These are phyloP conservation scores for Blastocystis hominis DNA, from an alignment of 352 stramenopile species.

Conservation along the genomic window DNA sequence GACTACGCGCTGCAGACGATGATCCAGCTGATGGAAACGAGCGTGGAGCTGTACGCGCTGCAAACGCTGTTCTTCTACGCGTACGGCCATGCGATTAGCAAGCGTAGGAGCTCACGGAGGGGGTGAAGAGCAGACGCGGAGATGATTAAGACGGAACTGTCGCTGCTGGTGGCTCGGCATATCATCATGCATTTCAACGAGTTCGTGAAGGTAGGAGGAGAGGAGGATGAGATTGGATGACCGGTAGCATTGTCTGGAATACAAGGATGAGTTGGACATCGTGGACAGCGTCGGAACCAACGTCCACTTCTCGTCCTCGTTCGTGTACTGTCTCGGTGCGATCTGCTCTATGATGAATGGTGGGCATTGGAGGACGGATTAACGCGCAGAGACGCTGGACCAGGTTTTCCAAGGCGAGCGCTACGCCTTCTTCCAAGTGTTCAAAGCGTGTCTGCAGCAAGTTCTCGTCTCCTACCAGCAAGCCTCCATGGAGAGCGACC, in stretches of 20 bases:
- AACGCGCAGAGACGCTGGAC: neutral
- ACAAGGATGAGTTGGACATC: neutral
- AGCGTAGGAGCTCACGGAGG: neutral
- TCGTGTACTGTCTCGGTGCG: constrained; percentile 19
- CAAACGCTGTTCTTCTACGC: neutral
- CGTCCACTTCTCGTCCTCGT: constrained; percentile 6
- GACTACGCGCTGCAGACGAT: neutral
- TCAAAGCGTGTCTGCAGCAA: neutral
- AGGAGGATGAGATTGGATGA: neutral
- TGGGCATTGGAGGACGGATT: neutral
- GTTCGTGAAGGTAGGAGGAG: neutral
- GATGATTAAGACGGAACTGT: neutral
- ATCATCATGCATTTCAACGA: neutral
- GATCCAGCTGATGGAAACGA: neutral
- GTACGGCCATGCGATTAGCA: neutral
- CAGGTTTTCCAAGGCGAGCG: neutral
- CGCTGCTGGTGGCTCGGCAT: neutral
- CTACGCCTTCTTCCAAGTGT: neutral
- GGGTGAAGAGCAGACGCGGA: neutral
- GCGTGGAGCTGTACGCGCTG: neutral
- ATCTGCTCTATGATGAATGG: constrained; percentile 13
- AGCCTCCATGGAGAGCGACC: neutral
- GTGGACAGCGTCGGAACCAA: neutral
- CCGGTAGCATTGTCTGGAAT: neutral
- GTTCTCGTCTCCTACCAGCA: neutral